A percentile compares a stretch with the other conserved stretches of the same genome.
Conservation (phyloP, 176 grass and related monocot genomes). For the Aegilops bicornis region DNA sequence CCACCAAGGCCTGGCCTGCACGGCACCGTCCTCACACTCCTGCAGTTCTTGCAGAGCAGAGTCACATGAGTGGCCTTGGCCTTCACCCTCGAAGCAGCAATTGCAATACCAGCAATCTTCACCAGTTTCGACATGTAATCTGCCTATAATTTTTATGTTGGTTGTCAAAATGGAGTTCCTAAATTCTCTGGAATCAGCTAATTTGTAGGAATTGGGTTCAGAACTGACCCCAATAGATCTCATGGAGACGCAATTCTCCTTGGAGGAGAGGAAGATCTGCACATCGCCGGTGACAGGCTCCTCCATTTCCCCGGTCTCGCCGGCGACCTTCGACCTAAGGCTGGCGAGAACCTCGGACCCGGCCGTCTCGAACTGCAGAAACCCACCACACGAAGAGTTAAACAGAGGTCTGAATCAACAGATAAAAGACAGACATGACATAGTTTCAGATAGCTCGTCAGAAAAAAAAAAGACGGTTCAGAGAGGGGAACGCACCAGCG, state of each 20-base stretch:
- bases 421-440: neutral
- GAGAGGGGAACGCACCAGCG: constrained; percentile 45
- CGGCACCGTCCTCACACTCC: constrained; percentile 64
- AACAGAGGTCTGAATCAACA: neutral
- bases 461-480: neutral
- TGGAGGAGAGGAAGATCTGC: constrained; percentile 90
- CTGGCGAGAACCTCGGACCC: constrained; percentile 71
- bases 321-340: constrained; percentile 75
- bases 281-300: constrained; percentile 75
- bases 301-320: constrained; percentile 95
- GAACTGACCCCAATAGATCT: constrained; percentile 75
- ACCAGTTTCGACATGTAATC: constrained; percentile 95
- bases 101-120: constrained; percentile 86
- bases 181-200: neutral
- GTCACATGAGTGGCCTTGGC: constrained; percentile 96
- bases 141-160: constrained; percentile 34
- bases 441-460: no score
- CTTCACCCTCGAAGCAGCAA: constrained; percentile 92
- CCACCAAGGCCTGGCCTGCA: constrained; percentile 91
- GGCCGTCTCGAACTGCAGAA: constrained; percentile 70
- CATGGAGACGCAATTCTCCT: constrained; percentile 86
- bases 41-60: constrained; percentile 92
- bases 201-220: neutral
- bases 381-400: neutral
- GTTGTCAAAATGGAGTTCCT: neutral